phyloP scores from a whole-genome alignment of 73 alveolate genomes.

The Blepharisma stoltei region DNA sequence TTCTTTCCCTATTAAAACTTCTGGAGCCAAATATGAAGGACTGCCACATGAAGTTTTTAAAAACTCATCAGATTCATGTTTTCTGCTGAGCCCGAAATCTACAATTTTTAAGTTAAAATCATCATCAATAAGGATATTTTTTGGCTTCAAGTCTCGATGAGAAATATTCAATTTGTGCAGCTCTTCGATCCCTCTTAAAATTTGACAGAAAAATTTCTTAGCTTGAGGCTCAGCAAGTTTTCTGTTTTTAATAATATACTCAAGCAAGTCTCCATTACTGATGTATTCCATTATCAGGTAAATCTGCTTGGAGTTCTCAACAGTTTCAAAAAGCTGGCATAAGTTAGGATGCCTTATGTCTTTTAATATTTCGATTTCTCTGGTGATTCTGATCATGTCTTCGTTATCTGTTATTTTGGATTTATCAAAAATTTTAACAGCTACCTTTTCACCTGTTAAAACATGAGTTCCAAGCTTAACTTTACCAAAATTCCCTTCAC shows the following conservation, averaged over 20 bases:
- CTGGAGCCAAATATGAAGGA: constrained; percentile 99
- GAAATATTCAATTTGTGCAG: constrained; percentile 67
- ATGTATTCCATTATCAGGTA: constrained; percentile 53
- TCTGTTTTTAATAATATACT: constrained; percentile 40
- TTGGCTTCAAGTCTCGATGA: constrained; percentile 95
- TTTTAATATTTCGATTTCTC: constrained; percentile 71
- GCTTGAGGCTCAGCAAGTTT: constrained; percentile 67
- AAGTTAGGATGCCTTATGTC: constrained; percentile 73
- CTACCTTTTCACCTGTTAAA: constrained; percentile 52
- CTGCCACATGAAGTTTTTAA: constrained; percentile 96
- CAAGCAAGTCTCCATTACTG: constrained; percentile 51
- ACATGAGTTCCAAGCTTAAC: constrained; percentile 20
- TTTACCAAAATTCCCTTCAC: constrained; percentile 25
- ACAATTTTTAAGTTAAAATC: constrained; percentile 67
- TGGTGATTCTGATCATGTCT: constrained; percentile 68
- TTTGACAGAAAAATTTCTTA: constrained; percentile 59
- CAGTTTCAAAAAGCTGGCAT: constrained; percentile 66
- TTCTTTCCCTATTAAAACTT: constrained; percentile 82
- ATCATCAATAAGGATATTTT: constrained; percentile 84
- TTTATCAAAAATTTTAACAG: constrained; percentile 76
- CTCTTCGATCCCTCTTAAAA: constrained; percentile 70
- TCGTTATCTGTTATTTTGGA: constrained; percentile 67
- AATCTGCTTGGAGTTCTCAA: constrained; percentile 39
- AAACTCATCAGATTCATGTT: constrained; percentile 36
- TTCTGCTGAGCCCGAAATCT: constrained; percentile 40